Evolutionary conservation across 768 basidiomycete genomes (phyloP).

Genomic region (Termitomyces sp.): DNA sequence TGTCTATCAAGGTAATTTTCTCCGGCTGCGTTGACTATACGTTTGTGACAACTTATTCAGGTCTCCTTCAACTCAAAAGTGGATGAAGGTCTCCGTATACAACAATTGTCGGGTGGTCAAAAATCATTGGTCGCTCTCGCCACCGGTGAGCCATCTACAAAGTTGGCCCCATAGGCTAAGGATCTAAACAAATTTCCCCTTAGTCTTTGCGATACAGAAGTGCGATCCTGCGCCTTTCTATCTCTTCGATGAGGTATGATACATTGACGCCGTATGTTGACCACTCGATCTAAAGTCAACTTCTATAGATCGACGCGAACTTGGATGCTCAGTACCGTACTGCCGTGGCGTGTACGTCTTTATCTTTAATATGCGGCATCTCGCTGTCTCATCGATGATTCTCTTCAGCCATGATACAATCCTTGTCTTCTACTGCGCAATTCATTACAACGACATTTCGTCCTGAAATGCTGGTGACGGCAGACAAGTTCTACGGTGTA

Average conservation of each 20-base stretch:
- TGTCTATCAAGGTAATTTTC: conserved; percentile 78
- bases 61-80: conserved; percentile 99
- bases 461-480: conserved; percentile 93
- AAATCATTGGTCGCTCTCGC: conserved; percentile 96
- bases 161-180: not conserved
- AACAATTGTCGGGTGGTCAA: conserved; percentile 96
- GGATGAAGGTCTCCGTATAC: conserved; percentile 94
- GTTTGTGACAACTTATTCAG: conserved; percentile 29
- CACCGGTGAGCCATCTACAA: conserved; percentile 51
- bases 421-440: conserved; percentile 81
- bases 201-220: conserved; percentile 98
- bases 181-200: not conserved
- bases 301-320: conserved; percentile 85
- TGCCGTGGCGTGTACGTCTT: conserved; percentile 81
- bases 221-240: conserved; percentile 99
- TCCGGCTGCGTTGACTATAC: not conserved
- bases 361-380: not conserved
- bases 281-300: not conserved
- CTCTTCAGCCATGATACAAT: conserved; percentile 86
- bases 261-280: not conserved
- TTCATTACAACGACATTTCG: conserved; percentile 99
- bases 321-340: conserved; percentile 97
- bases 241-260: conserved; percentile 87
- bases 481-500: conserved; percentile 97
- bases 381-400: not conserved